Evolutionary conservation across 2,329 filamentous ascomycete species (phyloP).

Genomic region (Xylariales sp.): DNA sequence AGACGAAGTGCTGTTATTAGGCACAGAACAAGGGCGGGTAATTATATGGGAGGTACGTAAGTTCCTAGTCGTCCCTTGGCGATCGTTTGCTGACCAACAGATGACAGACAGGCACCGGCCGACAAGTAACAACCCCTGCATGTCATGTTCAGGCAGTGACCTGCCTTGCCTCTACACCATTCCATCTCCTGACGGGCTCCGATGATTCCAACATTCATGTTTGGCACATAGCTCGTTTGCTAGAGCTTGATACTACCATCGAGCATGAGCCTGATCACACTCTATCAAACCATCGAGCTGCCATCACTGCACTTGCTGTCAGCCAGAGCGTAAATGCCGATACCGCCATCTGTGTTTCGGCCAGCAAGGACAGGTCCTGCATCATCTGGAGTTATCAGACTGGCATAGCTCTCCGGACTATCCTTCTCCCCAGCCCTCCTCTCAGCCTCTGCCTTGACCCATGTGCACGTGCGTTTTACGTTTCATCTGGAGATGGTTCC

Average conservation of each 20-base stretch:
- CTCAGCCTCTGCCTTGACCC: conserved; percentile 74
- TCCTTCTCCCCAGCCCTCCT: conserved; percentile 71
- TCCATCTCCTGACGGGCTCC: conserved; percentile 72
- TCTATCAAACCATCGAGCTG: conserved; percentile 72
- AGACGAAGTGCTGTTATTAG: conserved; percentile 69
- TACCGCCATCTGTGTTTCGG: conserved; percentile 79
- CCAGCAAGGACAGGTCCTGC: conserved; percentile 80
- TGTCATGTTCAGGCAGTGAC: conserved; percentile 79
- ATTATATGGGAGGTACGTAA: conserved; percentile 83
- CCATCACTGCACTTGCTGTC: conserved; percentile 59
- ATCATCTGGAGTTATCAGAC: conserved; percentile 90
- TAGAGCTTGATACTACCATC: conserved; percentile 52
- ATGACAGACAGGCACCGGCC: conserved; percentile 64
- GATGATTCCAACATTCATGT: conserved; percentile 88
- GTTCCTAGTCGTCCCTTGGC: background rate
- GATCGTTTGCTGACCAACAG: conserved; percentile 7
- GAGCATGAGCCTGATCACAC: conserved; percentile 69
- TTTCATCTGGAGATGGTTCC: conserved; percentile 74
- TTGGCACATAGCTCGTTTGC: conserved; percentile 75
- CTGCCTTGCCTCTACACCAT: conserved; percentile 65
- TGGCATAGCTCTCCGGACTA: conserved; percentile 71
- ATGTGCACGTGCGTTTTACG: conserved; percentile 75
- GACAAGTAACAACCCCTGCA: conserved; percentile 69
- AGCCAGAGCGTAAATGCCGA: conserved; percentile 63
- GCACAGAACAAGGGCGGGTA: conserved; percentile 79